Conservation (phyloP, 208 protist genomes). For the Acanthamoeba quina region DNA sequence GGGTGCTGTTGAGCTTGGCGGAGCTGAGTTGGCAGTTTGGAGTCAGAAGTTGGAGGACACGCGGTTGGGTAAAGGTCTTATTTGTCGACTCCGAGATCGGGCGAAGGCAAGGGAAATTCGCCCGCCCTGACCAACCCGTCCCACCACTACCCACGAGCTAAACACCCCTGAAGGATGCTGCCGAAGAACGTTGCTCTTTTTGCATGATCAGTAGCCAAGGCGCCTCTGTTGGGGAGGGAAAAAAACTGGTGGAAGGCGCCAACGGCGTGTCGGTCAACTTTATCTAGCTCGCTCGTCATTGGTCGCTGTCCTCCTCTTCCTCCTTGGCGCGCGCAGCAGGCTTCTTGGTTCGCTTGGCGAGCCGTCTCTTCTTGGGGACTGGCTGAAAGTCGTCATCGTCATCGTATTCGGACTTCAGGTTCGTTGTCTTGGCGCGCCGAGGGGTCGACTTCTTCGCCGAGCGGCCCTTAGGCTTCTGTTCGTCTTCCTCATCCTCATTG, state of each 20-base stretch:
- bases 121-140: background rate
- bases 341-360: constrained; percentile 7
- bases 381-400: constrained; percentile 47
- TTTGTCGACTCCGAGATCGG: background rate
- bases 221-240: no score
- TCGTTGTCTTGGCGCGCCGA: background rate
- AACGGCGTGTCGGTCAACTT: no score
- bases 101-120: background rate
- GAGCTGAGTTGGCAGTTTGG: no score
- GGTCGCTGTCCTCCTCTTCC: background rate
- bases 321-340: background rate
- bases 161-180: no score
- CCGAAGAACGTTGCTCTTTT: no score
- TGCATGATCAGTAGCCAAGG: no score
- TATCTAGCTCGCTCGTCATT: background rate
- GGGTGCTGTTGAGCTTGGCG: background rate
- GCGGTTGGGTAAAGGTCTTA: background rate
- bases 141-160: background rate
- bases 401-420: background rate
- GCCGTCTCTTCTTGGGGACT: background rate
- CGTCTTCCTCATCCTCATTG: background rate
- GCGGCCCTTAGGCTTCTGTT: background rate
- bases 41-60: background rate
- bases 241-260: no score
- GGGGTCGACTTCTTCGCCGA: background rate